Base-by-base conservation (phyloP, 306 rosid species). In the Quercus dentata region DNA sequence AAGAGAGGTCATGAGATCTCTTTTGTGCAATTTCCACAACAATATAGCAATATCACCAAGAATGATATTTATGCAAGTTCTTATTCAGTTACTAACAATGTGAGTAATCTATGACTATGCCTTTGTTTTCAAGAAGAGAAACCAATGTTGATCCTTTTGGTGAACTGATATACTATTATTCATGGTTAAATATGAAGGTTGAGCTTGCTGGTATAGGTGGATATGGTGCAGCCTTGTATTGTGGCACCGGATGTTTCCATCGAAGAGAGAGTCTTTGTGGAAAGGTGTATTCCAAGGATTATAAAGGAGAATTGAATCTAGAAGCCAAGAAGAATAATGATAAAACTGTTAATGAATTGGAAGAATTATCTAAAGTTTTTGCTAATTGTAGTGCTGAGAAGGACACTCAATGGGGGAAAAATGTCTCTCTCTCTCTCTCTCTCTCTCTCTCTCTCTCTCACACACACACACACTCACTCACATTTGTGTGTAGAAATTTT, bases 211-310 rank as follows among this genome's bases (percentile, higher is more conserved):
- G 91, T 13, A 0, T 85, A 21, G 76, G 84, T 69, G 92, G 97
- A 54, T 68, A 81, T 70, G 92, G 86, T 28, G 86, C 86, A 15
- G 73, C 97, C 15, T 30, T 89, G 76, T 93, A 87, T 69, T 76
- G 87, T 70, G 97, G 97, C 72, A 89, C 97, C 5, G 97, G 94
- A 25, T 89, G 97, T 67, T 88, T 91, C 67, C 97, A 92, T 81
- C 41, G 97, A 74, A 88, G 97, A 86, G 89, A 85, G 38, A 83
- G 89, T 82, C 83, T 93, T 0, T 57, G 76, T 1, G 97, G 97
- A 64, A 76, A 44, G 78, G 83, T 83, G 76, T 73, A 81, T 59
- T 46, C 79, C 41, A 81, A 75, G 74, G 89, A 75, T 71, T 59
- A 63, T 25, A 83, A 0, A 74, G 82, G 56, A 59, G 49, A 77